A percentile compares a stretch with the other conserved stretches of the same genome.
These are phyloP conservation scores for Hygrocybe punicea DNA, from an alignment of 768 basidiomycete genomes.

Conservation along the genomic window DNA sequence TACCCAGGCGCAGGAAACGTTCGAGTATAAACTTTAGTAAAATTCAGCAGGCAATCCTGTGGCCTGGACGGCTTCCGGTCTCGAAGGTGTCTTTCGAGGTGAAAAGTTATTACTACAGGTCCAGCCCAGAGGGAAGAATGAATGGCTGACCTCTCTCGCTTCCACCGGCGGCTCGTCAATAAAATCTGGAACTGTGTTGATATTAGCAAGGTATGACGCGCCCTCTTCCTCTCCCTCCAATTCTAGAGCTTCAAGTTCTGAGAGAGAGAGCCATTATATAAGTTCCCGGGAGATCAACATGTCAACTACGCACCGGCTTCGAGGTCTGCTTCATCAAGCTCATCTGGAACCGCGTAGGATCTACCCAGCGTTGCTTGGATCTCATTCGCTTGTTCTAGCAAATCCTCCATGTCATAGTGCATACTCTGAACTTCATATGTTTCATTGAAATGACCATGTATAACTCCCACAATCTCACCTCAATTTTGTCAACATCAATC, in stretches of 20 bases:
- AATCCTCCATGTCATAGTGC: conserved; percentile 97
- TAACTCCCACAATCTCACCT: conserved; percentile 51
- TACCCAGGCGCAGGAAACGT: too few relatives aligned
- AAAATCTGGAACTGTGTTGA: conserved; percentile 89
- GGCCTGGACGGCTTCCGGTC: conserved; percentile 56
- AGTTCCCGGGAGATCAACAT: not conserved
- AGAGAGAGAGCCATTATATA: not conserved
- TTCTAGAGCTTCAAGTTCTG: conserved; percentile 93
- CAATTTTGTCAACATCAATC: conserved; percentile 97
- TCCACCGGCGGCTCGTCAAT: conserved; percentile 84
- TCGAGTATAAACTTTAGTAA: not conserved
- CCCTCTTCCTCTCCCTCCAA: conserved; percentile 91
- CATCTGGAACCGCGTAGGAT: conserved; percentile 95
- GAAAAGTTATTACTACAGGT: conserved; percentile 2
- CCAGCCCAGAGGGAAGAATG: not conserved
- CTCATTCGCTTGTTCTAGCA: conserved; percentile 96
- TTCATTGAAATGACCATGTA: not conserved
- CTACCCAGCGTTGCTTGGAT: conserved; percentile 92
- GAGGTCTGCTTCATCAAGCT: conserved; percentile 94
- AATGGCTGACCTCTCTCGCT: conserved; percentile 49
- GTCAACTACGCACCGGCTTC: conserved; percentile 70
- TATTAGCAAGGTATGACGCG: conserved; percentile 79
- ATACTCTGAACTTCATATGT: conserved; percentile 55
- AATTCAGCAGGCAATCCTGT: conserved; percentile 34
- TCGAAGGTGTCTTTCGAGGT: conserved; percentile 36